Percentiles rank a stretch among this genome's conserved stretches.
Conservation (phyloP, 2,329 filamentous ascomycete species). For the Epichloe festucae region DNA sequence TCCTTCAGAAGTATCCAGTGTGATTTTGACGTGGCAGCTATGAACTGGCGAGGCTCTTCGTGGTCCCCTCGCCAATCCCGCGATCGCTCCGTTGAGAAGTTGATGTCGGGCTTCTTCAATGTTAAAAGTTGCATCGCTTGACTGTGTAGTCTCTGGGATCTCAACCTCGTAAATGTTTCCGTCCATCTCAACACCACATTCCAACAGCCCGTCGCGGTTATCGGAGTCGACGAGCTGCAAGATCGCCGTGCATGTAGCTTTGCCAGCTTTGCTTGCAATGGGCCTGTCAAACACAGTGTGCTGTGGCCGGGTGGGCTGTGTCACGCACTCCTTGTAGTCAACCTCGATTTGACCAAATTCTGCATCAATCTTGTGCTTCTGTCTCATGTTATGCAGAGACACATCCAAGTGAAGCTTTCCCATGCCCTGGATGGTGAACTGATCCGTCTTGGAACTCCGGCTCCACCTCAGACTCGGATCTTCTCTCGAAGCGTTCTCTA, state of each 20-base stretch:
- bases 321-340: constrained; percentile 79
- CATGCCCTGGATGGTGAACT: constrained; percentile 92
- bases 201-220: constrained; percentile 24
- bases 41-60: constrained; percentile 70
- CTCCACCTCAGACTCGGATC: constrained; percentile 83
- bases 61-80: constrained; percentile 75
- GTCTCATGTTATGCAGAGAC: constrained; percentile 72
- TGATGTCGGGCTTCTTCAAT: constrained; percentile 38
- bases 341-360: constrained; percentile 87
- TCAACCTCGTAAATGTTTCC: constrained; percentile 55
- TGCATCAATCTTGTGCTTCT: constrained; percentile 79
- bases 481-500: constrained; percentile 72
- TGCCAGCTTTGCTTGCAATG: constrained; percentile 67
- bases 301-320: constrained; percentile 40
- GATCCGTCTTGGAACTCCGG: constrained; percentile 78
- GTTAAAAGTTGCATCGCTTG: constrained; percentile 36
- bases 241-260: constrained; percentile 58
- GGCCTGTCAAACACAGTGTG: constrained; percentile 61
- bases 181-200: constrained; percentile 41
- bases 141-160: constrained; percentile 35
- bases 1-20: constrained; percentile 51
- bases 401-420: constrained; percentile 93
- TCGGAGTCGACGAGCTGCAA: constrained; percentile 47
- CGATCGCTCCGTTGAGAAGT: constrained; percentile 67
- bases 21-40: constrained; percentile 56